phyloP scores from a whole-genome alignment of 345 rosid genomes.

The Luvunga scandens region DNA sequence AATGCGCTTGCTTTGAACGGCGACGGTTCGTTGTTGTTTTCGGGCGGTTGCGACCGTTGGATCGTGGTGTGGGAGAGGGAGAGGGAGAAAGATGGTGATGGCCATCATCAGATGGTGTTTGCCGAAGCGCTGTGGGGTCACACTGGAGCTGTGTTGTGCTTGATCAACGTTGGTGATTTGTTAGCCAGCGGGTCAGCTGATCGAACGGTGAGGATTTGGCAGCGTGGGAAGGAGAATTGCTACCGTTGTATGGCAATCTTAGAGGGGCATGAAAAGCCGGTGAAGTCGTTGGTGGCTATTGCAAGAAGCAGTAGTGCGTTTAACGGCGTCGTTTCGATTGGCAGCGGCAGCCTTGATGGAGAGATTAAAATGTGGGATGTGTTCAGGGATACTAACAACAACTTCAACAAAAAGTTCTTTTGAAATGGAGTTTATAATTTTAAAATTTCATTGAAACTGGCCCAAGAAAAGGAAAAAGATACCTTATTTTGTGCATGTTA shows the following conservation, averaged over 20 bases:
- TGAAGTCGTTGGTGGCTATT: conserved; percentile 40
- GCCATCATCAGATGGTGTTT: conserved; percentile 21
- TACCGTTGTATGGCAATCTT: conserved; percentile 32
- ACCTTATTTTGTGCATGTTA: neutral
- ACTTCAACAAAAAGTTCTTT: neutral
- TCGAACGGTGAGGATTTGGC: conserved; percentile 49
- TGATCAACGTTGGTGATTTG: conserved; percentile 29
- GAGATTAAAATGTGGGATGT: conserved; percentile 49
- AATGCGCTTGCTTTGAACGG: conserved; percentile 40
- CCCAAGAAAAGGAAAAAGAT: neutral
- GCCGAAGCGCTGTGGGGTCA: conserved; percentile 41
- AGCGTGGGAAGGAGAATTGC: conserved; percentile 20
- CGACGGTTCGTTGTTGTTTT: conserved; percentile 36
- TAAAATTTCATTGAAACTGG: neutral
- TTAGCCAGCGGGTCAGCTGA: conserved; percentile 48
- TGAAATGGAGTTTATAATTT: neutral
- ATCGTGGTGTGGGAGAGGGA: conserved; percentile 43
- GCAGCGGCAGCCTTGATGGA: conserved; percentile 50
- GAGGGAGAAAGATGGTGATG: neutral
- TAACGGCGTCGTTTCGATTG: conserved; percentile 20
- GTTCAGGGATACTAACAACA: neutral
- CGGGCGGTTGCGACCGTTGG: conserved; percentile 39
- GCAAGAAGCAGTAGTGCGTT: conserved; percentile 3
- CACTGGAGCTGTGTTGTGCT: conserved; percentile 36
- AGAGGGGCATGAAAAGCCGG: conserved; percentile 46